Base-by-base conservation (phyloP, 2,329 filamentous ascomycete genomes). In the Colletotrichum musae region DNA sequence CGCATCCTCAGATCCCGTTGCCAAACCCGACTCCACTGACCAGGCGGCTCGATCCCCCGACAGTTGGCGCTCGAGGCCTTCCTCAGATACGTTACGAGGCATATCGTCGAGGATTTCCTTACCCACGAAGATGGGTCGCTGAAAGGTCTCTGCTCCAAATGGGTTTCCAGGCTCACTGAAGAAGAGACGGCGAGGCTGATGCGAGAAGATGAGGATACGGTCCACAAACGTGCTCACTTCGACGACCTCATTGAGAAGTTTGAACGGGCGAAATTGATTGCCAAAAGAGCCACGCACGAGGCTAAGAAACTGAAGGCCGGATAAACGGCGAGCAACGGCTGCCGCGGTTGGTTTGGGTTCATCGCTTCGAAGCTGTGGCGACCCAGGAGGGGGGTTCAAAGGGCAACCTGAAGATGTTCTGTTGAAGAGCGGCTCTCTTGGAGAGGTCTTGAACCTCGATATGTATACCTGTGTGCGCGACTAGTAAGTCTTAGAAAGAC, bases 31-130 rank as follows among this genome's bases (percentile, higher is more conserved):
- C 21, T 24, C 3, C 2, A 4, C 21, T 24, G 21, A 24, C 21
- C 2, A 24, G 21, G 21, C 21, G 21, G 21, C 16, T 13, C 12
- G 16, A 16, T 13, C 6, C 13, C 13, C 3, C 4, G 39, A 6
- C 1, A 59, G 62, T 18, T 76, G 12, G 71, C 74, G 1, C 62
- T 76, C 13, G 70, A 76, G 26, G 70, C 73, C 18, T 77, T 75
- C 60, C 72, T 76, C 24, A 70, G 71, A 43, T 63, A 76, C 50
- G 64, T 76, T 24, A 74, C 71, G 6, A 68, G 72, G 9, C 64
- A 72, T 13, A 73, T 78, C 21, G 53, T 73, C 12, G 75, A 77
- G 48, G 70, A 66, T 7, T 75, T 77, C 39, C 62, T 77, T 1
- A 71, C 71, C 1, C 68, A 72, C 7, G 36, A 26, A 1, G 51